Percentiles rank a stretch among this genome's conserved stretches.
phyloP scores from a whole-genome alignment of 2,329 filamentous ascomycete species.

The Lojkania enalia region DNA sequence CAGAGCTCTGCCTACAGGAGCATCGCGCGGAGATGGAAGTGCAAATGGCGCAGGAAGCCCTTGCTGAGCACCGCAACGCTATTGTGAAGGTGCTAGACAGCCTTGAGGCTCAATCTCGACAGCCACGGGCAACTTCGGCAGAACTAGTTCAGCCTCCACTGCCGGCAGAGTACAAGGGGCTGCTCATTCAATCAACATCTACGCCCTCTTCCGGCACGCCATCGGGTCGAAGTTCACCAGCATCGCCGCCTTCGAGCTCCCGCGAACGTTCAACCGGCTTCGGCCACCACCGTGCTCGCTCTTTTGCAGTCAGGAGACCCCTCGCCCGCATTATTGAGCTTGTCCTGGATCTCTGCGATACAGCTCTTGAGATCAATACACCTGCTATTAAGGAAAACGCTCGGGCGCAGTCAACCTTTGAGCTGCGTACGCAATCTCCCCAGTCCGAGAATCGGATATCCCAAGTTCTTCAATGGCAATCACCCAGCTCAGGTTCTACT shows the following conservation, averaged over 20 bases:
- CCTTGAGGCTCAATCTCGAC: constrained; percentile 76
- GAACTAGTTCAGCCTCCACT: constrained; percentile 53
- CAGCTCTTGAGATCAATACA: constrained; percentile 89
- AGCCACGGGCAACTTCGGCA: constrained; percentile 57
- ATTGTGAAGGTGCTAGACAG: constrained; percentile 96
- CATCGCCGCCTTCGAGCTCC: constrained; percentile 66
- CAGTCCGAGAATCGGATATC: constrained; percentile 94
- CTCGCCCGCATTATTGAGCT: constrained; percentile 93
- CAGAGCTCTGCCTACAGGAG: constrained; percentile 92
- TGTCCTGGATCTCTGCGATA: constrained; percentile 92
- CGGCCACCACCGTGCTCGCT: constrained; percentile 79
- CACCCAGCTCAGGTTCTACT: constrained; percentile 84
- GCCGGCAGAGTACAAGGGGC: constrained; percentile 81
- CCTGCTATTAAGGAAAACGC: constrained; percentile 84
- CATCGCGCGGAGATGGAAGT: constrained; percentile 98
- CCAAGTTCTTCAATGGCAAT: constrained; percentile 96
- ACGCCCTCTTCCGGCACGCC: constrained; percentile 69
- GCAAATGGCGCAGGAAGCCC: constrained; percentile 88
- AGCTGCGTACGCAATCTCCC: constrained; percentile 90
- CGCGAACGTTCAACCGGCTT: constrained; percentile 70
- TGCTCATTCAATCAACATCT: constrained; percentile 77
- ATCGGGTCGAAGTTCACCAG: constrained; percentile 70
- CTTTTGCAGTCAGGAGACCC: constrained; percentile 88
- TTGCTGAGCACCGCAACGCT: constrained; percentile 88
- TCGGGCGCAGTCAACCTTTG: constrained; percentile 66